Evolutionary conservation across 768 basidiomycete species (phyloP), one percentile per base, ranked within the genome.

Genomic region (Boletus barrowsii): DNA sequence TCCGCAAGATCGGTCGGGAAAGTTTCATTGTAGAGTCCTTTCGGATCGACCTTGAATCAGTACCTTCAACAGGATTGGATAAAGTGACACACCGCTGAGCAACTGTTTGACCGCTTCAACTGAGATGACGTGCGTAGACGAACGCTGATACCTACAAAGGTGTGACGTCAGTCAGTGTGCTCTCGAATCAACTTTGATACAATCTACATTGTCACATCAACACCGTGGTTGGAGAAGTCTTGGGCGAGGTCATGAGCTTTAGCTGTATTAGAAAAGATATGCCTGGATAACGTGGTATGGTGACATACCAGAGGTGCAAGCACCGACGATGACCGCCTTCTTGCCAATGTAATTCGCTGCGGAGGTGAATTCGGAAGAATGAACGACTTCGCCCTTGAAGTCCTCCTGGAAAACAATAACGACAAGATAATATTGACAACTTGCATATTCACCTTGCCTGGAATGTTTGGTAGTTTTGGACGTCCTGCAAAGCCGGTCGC

Each of bases 271-370:
- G 55, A 54, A 24, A 51, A 24, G 22, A 8, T 40, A 6, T 10
- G 22, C 4, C 15, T 32, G 35, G 35, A 24, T 30, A 15, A 5
- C 26, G 49, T 15, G 2, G 26, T 26, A 26, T 29, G 29, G 20
- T 11, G 24, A 56, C 67, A n/a, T 61, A 79, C 79, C 79, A 18
- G 85, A 84, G 47, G 80, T 85, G 42, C 83, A 82, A n/a, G 86
- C 79, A 14, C 87, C 86, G 3, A 89, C 73, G 20, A 88, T 73
- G 2, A 87, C 73, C 6, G 80, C 84, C 59, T 82, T 86, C 72
- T 87, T 87, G 8, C 84, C 84, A 8, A 69, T 54, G 59, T 80
- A 78, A 32, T 78, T 79, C 2, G 68, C 57, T 0, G 81, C 81
- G 5, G 72, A 71, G 20, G 74, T 78, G 65, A 82, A 81, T n/a